Evolutionary conservation across 2,329 filamentous ascomycete genomes (phyloP).

Genomic region (Colletotrichum kahawae): DNA sequence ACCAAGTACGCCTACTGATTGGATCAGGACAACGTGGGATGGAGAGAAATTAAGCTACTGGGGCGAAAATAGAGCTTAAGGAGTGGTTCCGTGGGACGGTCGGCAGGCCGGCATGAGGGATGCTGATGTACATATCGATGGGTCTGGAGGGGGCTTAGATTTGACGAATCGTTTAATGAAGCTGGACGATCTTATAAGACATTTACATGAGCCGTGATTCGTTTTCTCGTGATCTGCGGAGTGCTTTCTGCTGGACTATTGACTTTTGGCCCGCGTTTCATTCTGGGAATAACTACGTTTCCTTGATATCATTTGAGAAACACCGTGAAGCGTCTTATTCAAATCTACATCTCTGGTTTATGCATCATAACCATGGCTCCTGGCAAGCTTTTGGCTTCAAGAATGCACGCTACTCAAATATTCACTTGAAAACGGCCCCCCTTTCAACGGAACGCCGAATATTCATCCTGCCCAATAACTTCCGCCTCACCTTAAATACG

Average conservation of each 20-base stretch:
- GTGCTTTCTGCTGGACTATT: not conserved
- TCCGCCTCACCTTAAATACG: slow-evolving; percentile 26
- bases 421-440: not conserved
- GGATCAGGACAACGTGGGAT: not conserved
- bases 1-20: slow-evolving; percentile 23
- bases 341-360: too few relatives aligned
- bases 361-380: too few relatives aligned
- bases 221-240: not conserved
- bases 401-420: too few relatives aligned
- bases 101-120: not conserved
- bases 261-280: not conserved
- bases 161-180: not conserved
- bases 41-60: not conserved
- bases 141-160: accelerated
- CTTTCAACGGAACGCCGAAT: not conserved
- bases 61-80: not conserved
- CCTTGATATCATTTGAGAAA: not conserved
- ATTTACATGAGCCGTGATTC: not conserved
- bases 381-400: not conserved
- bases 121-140: not conserved
- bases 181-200: not conserved
- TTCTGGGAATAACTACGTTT: not conserved
- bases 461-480: not conserved
- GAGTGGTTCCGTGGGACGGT: not conserved
- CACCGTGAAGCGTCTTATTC: too few relatives aligned